Percentiles rank a stretch among this genome's conserved stretches.
Conservation (phyloP, 2,329 filamentous ascomycete genomes). For the Penicillium hesseltinei region DNA sequence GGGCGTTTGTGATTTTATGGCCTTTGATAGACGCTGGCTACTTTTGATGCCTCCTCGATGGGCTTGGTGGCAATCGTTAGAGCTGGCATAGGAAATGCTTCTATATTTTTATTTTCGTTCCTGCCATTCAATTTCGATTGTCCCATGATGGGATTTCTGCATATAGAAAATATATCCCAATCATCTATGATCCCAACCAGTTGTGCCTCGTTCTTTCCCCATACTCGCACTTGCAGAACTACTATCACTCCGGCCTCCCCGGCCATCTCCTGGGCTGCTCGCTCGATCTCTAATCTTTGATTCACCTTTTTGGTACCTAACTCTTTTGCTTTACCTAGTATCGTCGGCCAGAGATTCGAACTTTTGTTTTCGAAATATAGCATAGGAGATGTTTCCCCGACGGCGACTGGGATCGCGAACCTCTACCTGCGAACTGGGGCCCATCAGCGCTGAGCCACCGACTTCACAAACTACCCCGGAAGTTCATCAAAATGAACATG, state of each 20-base stretch:
- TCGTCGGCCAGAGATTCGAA: too few species aligned
- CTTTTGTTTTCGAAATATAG: background rate
- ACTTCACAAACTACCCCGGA: background rate
- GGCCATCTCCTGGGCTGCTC: too few species aligned
- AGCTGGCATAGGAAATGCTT: conserved; percentile 16
- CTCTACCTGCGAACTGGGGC: background rate
- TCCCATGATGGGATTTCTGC: conserved; percentile 17
- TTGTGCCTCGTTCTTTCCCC: conserved; percentile 8
- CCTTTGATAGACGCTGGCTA: conserved; percentile 17
- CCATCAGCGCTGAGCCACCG: background rate
- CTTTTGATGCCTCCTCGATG: conserved; percentile 11
- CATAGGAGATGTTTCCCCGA: background rate
- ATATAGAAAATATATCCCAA: conserved; percentile 27
- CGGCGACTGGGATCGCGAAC: conserved; percentile 1
- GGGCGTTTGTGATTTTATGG: conserved; percentile 22
- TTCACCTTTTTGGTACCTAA: too few species aligned
- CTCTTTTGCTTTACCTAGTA: background rate
- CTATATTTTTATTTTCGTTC: conserved; percentile 9
- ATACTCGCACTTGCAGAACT: background rate
- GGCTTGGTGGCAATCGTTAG: conserved; percentile 13
- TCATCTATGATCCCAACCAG: conserved; percentile 9
- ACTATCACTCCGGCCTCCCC: too few species aligned
- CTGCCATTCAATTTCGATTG: conserved; percentile 18
- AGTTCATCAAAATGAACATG: conserved; percentile 4
- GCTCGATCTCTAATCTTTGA: background rate